These are phyloP conservation scores for Thelephora terrestris DNA, from an alignment of 1,284 basidiomycete genomes.

Conservation along the genomic window DNA sequence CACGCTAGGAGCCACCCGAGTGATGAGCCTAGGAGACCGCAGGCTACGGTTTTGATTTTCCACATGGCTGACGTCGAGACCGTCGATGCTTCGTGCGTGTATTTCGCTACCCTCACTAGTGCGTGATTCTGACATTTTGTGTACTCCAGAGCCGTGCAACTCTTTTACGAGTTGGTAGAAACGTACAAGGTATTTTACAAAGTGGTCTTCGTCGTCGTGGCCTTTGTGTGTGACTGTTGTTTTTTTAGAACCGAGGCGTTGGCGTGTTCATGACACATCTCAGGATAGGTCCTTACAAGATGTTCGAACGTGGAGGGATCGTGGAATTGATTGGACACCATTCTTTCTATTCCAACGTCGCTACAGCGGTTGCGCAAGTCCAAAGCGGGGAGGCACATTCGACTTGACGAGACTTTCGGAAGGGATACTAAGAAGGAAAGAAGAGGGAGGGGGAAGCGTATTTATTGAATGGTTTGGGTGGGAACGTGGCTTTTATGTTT, in stretches of 20 bases:
- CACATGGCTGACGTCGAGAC: constrained; percentile 82
- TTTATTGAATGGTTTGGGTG: too few relatives aligned
- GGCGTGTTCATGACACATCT: constrained; percentile 76
- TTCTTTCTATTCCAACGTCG: constrained; percentile 65
- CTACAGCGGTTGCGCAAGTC: constrained; percentile 45
- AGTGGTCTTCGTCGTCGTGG: not conserved
- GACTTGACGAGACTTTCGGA: too few relatives aligned
- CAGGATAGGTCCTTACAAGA: constrained; percentile 38
- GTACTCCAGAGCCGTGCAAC: constrained; percentile 65
- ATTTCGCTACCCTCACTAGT: not conserved
- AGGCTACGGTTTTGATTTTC: constrained; percentile 75
- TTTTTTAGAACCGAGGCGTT: constrained; percentile 52
- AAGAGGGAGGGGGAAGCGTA: too few relatives aligned
- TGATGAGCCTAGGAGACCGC: constrained; percentile 68
- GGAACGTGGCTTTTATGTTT: too few relatives aligned
- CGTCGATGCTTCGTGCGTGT: constrained; percentile 74
- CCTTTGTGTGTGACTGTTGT: constrained; percentile 4
- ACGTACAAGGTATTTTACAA: constrained; percentile 52
- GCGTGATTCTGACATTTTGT: not conserved
- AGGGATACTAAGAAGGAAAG: too few relatives aligned
- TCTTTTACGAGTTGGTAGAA: constrained; percentile 72
- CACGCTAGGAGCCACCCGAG: constrained; percentile 72
- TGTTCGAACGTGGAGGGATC: constrained; percentile 63
- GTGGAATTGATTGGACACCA: constrained; percentile 53
- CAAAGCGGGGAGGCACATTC: too few relatives aligned